Evolutionary conservation across 2,329 filamentous ascomycete genomes (phyloP).

Genomic region (Penicillium sp.): DNA sequence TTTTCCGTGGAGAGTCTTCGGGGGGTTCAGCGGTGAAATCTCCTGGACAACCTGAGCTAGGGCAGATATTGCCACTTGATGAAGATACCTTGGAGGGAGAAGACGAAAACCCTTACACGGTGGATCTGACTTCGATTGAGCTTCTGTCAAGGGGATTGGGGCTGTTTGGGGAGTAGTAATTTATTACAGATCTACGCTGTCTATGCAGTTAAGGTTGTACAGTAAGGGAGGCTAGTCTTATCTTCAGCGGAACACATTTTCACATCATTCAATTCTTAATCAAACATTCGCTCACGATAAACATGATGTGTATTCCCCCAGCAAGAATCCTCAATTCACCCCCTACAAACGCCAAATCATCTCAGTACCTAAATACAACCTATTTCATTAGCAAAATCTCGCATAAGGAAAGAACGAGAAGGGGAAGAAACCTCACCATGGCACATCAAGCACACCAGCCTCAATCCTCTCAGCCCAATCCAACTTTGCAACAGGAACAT

Average conservation of each 20-base stretch:
- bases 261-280: too few relatives aligned
- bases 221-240: not conserved
- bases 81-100: not conserved
- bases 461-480: not conserved
- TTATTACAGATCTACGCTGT: not conserved
- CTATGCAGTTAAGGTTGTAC: not conserved
- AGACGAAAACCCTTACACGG: not conserved
- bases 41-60: not conserved
- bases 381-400: not conserved
- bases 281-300: too few relatives aligned
- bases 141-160: slow-evolving; percentile 7
- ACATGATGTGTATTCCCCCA: too few relatives aligned
- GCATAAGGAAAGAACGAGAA: too few relatives aligned
- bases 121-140: slow-evolving; percentile 7
- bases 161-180: slow-evolving; percentile 3
- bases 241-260: not conserved
- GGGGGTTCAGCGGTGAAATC: not conserved
- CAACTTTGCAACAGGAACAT: not conserved
- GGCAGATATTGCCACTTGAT: not conserved
- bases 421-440: not conserved
- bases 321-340: too few relatives aligned
- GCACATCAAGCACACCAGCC: not conserved
- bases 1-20: not conserved
- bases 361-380: not conserved
- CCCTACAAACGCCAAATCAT: too few relatives aligned